Conservation (phyloP, 148 eudicot genomes). For the Vaccinium myrtillus region DNA sequence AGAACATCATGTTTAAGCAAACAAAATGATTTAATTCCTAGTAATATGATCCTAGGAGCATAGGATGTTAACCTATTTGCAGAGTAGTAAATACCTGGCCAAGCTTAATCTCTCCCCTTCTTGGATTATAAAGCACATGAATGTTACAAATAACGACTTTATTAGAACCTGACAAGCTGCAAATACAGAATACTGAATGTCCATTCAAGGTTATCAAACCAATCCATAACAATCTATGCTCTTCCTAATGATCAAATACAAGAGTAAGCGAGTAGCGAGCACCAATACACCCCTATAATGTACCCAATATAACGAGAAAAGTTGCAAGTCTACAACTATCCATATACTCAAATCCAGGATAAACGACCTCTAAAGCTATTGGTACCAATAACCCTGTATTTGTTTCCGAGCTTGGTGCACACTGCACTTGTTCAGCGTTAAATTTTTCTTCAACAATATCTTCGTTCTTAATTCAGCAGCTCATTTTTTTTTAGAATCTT, state of each 20-base stretch:
- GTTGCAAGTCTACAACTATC: neutral
- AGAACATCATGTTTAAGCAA: neutral
- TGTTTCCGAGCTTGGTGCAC: neutral
- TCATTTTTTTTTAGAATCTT: neutral
- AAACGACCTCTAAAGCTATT: neutral
- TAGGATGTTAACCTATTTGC: neutral
- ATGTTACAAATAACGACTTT: constrained; percentile 84
- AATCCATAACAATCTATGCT: constrained; percentile 1
- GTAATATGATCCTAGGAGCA: neutral
- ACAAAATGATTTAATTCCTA: neutral
- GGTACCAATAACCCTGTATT: neutral
- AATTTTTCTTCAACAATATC: neutral
- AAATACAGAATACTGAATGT: constrained; percentile 20
- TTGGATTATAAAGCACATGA: constrained; percentile 94
- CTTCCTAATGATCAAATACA: neutral
- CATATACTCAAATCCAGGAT: neutral
- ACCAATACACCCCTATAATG: neutral
- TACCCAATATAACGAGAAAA: neutral
- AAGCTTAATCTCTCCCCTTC: constrained; percentile 96
- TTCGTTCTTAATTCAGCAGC: neutral
- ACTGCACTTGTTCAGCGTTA: neutral
- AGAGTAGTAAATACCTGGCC: constrained; percentile 63
- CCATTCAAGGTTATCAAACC: neutral
- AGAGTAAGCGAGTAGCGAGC: neutral
- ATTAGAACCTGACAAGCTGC: constrained; percentile 59